phyloP scores from a whole-genome alignment of 768 basidiomycete genomes.

The Leccinellum rugosiceps region DNA sequence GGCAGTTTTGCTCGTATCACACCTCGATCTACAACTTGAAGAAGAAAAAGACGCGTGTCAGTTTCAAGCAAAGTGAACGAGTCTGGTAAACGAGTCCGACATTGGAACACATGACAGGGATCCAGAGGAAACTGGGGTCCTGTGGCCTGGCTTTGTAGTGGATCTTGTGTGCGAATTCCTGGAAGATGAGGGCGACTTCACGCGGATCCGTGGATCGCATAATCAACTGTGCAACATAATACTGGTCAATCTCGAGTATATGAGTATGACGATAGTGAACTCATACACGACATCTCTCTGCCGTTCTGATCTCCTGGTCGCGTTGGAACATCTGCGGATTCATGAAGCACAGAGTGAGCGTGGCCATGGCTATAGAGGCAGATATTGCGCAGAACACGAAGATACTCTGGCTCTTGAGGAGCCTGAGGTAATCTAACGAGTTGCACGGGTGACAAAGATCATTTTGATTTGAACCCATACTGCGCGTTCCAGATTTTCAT shows the following conservation, averaged over 20 bases:
- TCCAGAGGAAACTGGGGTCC: slow-evolving; percentile 82
- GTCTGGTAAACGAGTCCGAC: slow-evolving; percentile 37
- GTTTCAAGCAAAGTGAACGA: slow-evolving; percentile 1
- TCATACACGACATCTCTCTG: slow-evolving; percentile 75
- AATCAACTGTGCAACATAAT: slow-evolving; percentile 62
- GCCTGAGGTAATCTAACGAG: slow-evolving; percentile 81
- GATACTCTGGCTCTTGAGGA: slow-evolving; percentile 88
- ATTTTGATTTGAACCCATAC: slow-evolving; percentile 83
- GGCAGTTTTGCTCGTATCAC: slow-evolving; percentile 93
- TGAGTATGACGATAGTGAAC: background rate
- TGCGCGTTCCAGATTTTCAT: slow-evolving; percentile 58
- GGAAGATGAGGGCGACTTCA: slow-evolving; percentile 88
- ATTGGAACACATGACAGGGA: slow-evolving; percentile 83
- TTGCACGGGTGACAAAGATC: slow-evolving; percentile 80
- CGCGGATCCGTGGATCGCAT: slow-evolving; percentile 89
- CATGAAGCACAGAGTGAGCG: slow-evolving; percentile 89
- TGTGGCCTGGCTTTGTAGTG: slow-evolving; percentile 74
- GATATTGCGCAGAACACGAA: slow-evolving; percentile 98
- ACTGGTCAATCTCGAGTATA: background rate
- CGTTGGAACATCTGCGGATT: slow-evolving; percentile 80
- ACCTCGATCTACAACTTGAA: slow-evolving; percentile 70
- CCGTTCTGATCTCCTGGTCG: slow-evolving; percentile 95
- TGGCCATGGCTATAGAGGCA: slow-evolving; percentile 93
- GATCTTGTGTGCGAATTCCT: slow-evolving; percentile 74
- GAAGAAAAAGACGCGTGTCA: slow-evolving; percentile 7